These are phyloP conservation scores for Malus asiatica DNA, from an alignment of 306 rosid genomes.

Conservation along the genomic window DNA sequence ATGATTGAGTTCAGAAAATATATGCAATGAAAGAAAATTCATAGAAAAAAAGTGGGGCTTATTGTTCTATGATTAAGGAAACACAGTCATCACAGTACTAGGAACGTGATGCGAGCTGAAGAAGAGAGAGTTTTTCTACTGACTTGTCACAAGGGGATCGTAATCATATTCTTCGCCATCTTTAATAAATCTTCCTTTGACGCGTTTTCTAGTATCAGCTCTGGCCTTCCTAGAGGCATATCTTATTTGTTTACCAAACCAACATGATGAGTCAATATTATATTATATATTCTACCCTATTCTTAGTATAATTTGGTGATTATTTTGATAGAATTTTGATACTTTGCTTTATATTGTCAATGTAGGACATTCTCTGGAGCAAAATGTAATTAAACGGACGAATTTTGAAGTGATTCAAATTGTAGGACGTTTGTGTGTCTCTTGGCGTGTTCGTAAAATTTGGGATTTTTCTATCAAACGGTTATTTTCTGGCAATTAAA, in stretches of 20 bases:
- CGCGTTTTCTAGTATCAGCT: constrained; percentile 88
- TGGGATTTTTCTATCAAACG: too few relatives aligned
- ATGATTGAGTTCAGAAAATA: not conserved
- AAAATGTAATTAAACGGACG: too few relatives aligned
- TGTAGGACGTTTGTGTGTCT: too few relatives aligned
- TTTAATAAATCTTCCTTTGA: constrained; percentile 85
- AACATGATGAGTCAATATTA: too few relatives aligned
- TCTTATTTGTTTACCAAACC: constrained; percentile 87
- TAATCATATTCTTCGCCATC: constrained; percentile 73
- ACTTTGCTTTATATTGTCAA: too few relatives aligned
- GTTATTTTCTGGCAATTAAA: too few relatives aligned
- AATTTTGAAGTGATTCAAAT: too few relatives aligned
- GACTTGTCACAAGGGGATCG: constrained; percentile 46
- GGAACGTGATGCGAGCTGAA: constrained; percentile 13
- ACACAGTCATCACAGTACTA: not conserved
- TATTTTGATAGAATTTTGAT: too few relatives aligned
- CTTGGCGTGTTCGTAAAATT: too few relatives aligned
- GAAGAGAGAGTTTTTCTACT: constrained; percentile 12
- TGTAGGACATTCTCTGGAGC: too few relatives aligned
- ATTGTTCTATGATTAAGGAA: constrained; percentile 1
- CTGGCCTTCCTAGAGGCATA: constrained; percentile 88
- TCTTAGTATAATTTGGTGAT: too few relatives aligned
- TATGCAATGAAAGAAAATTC: not conserved
- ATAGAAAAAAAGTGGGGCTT: not conserved
- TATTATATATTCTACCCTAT: too few relatives aligned